Base-by-base conservation (phyloP, 129 eudicot genomes). In the Chrysanthemum seticuspe region DNA sequence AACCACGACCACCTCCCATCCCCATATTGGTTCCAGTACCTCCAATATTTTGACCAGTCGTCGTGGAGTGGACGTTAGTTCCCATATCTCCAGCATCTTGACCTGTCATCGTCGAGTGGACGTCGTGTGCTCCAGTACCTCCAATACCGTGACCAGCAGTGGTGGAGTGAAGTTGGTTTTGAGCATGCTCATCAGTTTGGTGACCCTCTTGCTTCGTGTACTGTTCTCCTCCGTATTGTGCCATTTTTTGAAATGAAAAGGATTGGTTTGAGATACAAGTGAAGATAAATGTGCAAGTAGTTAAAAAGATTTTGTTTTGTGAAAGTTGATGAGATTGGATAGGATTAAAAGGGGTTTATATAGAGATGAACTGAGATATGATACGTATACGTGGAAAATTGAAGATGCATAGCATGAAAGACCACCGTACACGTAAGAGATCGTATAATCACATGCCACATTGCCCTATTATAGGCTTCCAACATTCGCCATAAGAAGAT, bases 171-270 rank as follows among this genome's bases (percentile, higher is more conserved):
- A 64, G 82, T 64, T 58, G 77, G 77, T 78, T 78, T 58, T 71
- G 77, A 12, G 0, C 60, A 14, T 71, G 15, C 65, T 68, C 74
- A 5, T 71, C 15, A 40, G 15, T 29, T 25, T 68, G 21, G 34
- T 51, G 68, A 12, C 65, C 80, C 44, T 73, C 82, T 51, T 50
- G 67, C 18, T 68, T 59, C 8, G 11, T 34, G 82, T 58, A 54
- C 21, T 40, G 73, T 13, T 73, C 68, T 47, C 83, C 68, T 80
- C 79, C 79, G 61, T 68, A 59, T 74, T 80, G 76, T 62, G 71
- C 79, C 83, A 74, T 31, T 31, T 74, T 56, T 53, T 27, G 11
- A 40, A 19, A 18, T 3, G 16, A 53, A 27, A 10, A 16, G 3
- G 14, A 13, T 59, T 44, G 69, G 8, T 54, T 36, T 2, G 8